phyloP scores from a whole-genome alignment of 768 basidiomycete genomes.

The Pleurotus eryngii region DNA sequence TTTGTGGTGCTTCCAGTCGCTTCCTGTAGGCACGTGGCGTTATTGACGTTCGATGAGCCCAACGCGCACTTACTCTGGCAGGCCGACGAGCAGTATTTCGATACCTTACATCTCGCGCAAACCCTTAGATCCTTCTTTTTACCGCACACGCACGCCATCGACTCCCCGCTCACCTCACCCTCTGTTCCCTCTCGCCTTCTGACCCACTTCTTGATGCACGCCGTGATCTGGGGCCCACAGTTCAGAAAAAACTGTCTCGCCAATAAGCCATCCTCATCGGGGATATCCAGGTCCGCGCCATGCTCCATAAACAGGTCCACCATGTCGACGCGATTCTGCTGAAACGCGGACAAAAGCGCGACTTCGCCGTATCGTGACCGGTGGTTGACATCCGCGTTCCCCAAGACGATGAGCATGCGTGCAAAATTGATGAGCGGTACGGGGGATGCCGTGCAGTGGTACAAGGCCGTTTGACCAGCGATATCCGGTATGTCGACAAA shows the following conservation, averaged over 20 bases:
- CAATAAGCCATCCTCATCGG: slow-evolving; percentile 34
- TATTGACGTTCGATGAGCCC: background rate
- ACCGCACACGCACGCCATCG: slow-evolving; percentile 39
- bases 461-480: slow-evolving; percentile 45
- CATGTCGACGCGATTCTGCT: slow-evolving; percentile 22
- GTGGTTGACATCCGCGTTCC: slow-evolving; percentile 43
- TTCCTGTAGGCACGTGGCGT: slow-evolving; percentile 24
- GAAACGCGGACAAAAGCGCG: slow-evolving; percentile 32
- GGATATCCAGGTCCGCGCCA: slow-evolving; percentile 40
- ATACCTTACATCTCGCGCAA: slow-evolving; percentile 42
- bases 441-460: slow-evolving; percentile 36
- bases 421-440: slow-evolving; percentile 26
- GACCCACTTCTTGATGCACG: slow-evolving; percentile 43
- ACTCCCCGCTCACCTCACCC: slow-evolving; percentile 36
- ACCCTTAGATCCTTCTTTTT: slow-evolving; percentile 30
- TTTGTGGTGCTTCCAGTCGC: slow-evolving; percentile 49
- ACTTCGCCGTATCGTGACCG: slow-evolving; percentile 48
- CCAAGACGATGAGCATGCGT: slow-evolving; percentile 37
- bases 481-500: slow-evolving; percentile 42
- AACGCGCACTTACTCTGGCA: slow-evolving; percentile 47
- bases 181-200: slow-evolving; percentile 41
- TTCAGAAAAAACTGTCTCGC: slow-evolving; percentile 26
- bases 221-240: slow-evolving; percentile 42
- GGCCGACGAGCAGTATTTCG: slow-evolving; percentile 49
- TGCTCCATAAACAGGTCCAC: slow-evolving; percentile 48